Percentiles rank a stretch among this genome's conserved stretches.
Conservation (phyloP, 345 rosid species). For the Odontarrhena argentea region DNA sequence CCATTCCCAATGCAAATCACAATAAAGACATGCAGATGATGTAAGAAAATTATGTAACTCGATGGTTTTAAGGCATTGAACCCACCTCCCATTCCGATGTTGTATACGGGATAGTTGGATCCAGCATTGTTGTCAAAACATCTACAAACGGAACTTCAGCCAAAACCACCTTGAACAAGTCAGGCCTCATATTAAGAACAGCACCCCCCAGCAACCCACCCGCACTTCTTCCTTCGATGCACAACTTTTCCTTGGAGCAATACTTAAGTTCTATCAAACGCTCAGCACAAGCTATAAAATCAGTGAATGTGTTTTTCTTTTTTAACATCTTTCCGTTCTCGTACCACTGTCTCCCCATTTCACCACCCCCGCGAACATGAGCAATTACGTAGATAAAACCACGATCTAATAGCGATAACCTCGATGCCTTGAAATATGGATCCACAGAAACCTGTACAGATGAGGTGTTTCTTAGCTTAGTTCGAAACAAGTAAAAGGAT, state of each 20-base stretch:
- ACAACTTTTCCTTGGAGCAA: conserved; percentile 75
- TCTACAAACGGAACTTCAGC: conserved; percentile 98
- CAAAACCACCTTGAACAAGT: conserved; percentile 83
- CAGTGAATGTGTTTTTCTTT: conserved; percentile 88
- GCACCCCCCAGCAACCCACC: conserved; percentile 95
- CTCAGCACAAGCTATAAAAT: conserved; percentile 86
- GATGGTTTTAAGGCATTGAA: not conserved
- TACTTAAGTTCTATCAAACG: conserved; percentile 65
- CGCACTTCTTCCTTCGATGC: conserved; percentile 91
- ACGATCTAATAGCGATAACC: conserved; percentile 84
- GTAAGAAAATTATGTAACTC: too few species aligned
- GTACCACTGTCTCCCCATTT: conserved; percentile 98
- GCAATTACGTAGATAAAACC: conserved; percentile 85
- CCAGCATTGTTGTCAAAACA: conserved; percentile 93
- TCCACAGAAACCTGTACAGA: conserved; percentile 61
- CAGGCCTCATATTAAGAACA: conserved; percentile 96
- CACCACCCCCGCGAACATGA: conserved; percentile 97
- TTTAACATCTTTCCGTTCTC: conserved; percentile 85
- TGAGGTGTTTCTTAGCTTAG: conserved; percentile 21
- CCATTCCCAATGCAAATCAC: too few species aligned
- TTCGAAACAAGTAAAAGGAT: not conserved
- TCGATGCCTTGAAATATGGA: conserved; percentile 71
- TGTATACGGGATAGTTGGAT: conserved; percentile 91
- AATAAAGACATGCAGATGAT: too few species aligned
- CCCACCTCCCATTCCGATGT: conserved; percentile 98